Percentiles rank a stretch among this genome's conserved stretches.
Evolutionary conservation across 176 grass and related monocot genomes (phyloP).

Genomic region (Elaeis guineensis): DNA sequence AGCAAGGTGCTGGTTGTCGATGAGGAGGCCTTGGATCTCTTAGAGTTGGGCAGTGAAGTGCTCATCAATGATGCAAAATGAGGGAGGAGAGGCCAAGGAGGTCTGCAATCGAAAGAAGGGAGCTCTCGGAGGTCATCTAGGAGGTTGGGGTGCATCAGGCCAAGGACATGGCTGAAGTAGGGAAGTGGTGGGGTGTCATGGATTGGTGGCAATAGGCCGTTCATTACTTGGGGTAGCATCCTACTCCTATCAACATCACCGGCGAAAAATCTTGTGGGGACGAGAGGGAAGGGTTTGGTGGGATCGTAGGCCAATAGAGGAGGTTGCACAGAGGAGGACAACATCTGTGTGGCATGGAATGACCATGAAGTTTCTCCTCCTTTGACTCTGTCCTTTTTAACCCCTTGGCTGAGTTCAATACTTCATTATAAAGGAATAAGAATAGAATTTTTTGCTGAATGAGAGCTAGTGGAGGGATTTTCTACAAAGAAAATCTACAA

Average conservation of each 20-base stretch:
- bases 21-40: slow-evolving; percentile 61
- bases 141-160: slow-evolving; percentile 4
- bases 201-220: slow-evolving; percentile 16
- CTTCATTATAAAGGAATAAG: no score
- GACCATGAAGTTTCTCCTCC: no score
- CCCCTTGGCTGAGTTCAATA: no score
- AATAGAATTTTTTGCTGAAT: no score
- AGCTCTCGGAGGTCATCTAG: neutral
- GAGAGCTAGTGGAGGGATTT: no score
- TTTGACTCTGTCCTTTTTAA: no score
- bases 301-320: no score
- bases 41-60: slow-evolving; percentile 63
- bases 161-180: slow-evolving; percentile 17
- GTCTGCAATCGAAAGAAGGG: slow-evolving; percentile 18
- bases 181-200: slow-evolving; percentile 18
- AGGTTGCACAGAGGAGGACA: no score
- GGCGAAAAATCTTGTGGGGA: slow-evolving; percentile 16
- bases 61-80: slow-evolving; percentile 59
- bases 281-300: slow-evolving; percentile 25
- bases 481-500: no score
- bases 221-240: slow-evolving; percentile 14
- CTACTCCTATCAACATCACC: neutral
- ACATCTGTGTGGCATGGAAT: no score
- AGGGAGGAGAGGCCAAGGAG: neutral
- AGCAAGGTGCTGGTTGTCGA: slow-evolving; percentile 80